Conservation (phyloP, 129 eudicot species). For the Centaurea solstitialis region DNA sequence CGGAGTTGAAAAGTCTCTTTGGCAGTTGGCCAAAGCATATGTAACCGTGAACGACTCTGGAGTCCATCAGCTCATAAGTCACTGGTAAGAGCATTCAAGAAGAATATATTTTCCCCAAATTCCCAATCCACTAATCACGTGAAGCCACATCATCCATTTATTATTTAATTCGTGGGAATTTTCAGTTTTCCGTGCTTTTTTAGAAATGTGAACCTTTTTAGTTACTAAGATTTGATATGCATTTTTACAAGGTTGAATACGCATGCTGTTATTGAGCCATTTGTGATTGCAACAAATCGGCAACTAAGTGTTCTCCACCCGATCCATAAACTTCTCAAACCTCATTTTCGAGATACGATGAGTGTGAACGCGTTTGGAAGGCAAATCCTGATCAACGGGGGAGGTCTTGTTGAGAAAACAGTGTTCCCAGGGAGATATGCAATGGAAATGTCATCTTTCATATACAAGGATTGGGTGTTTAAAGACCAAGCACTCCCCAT, state of each 20-base stretch:
- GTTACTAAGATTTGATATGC: slow-evolving; percentile 36
- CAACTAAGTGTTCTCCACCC: slow-evolving; percentile 53
- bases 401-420: slow-evolving; percentile 37
- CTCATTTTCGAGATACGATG: slow-evolving; percentile 49
- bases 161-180: not conserved
- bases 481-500: slow-evolving; percentile 43
- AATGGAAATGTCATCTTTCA: slow-evolving; percentile 36
- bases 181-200: too few relatives aligned
- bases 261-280: slow-evolving; percentile 34
- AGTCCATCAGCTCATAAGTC: slow-evolving; percentile 55
- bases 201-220: not conserved
- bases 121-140: not conserved
- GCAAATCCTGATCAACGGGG: slow-evolving; percentile 38
- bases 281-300: slow-evolving; percentile 43
- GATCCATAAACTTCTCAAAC: slow-evolving; percentile 38
- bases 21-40: slow-evolving; percentile 68
- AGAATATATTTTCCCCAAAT: too few relatives aligned
- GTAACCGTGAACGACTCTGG: slow-evolving; percentile 58
- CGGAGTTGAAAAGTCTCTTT: slow-evolving; percentile 44
- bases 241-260: slow-evolving; percentile 40
- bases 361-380: slow-evolving; percentile 39
- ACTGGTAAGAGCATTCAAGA: slow-evolving; percentile 28
- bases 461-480: slow-evolving; percentile 36
- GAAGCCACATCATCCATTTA: not conserved
- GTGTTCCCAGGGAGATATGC: slow-evolving; percentile 35